Percentiles rank a stretch among this genome's conserved stretches.
Evolutionary conservation across 345 rosid genomes (phyloP).

Genomic region (Salix brachista): DNA sequence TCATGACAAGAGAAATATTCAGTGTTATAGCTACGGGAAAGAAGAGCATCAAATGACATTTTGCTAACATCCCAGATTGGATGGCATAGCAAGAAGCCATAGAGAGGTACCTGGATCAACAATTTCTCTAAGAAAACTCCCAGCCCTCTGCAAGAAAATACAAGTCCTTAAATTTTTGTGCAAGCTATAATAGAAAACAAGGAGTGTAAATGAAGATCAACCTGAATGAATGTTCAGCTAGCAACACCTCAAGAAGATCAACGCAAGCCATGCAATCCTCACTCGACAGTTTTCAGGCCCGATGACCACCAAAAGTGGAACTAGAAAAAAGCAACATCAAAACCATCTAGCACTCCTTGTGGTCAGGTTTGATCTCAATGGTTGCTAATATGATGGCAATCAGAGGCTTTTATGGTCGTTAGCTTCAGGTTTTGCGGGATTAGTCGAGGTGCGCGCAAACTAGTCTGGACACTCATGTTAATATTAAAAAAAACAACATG

Average conservation of each 20-base stretch:
- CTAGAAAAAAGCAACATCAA: no score
- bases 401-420: no score
- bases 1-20: no score
- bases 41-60: no score
- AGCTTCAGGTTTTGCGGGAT: no score
- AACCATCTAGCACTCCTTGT: no score
- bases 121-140: conserved; percentile 58
- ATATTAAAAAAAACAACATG: not conserved
- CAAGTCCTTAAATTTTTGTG: conserved; percentile 1
- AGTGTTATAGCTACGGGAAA: no score
- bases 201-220: conserved; percentile 19
- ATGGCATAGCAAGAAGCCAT: not conserved
- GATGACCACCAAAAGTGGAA: not conserved
- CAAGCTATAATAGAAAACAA: not conserved
- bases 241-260: conserved; percentile 78
- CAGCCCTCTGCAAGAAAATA: conserved; percentile 50
- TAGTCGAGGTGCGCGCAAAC: no score
- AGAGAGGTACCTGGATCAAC: conserved; percentile 54
- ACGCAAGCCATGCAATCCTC: conserved; percentile 74
- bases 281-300: conserved; percentile 66
- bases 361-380: no score
- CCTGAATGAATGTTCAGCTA: conserved; percentile 89
- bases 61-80: no score
- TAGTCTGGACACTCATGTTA: no score
- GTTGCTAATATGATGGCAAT: no score